Percentiles rank a stretch among this genome's conserved stretches.
These are phyloP conservation scores for Pythium rishiriense DNA, from an alignment of 352 stramenopile species.

Conservation along the genomic window DNA sequence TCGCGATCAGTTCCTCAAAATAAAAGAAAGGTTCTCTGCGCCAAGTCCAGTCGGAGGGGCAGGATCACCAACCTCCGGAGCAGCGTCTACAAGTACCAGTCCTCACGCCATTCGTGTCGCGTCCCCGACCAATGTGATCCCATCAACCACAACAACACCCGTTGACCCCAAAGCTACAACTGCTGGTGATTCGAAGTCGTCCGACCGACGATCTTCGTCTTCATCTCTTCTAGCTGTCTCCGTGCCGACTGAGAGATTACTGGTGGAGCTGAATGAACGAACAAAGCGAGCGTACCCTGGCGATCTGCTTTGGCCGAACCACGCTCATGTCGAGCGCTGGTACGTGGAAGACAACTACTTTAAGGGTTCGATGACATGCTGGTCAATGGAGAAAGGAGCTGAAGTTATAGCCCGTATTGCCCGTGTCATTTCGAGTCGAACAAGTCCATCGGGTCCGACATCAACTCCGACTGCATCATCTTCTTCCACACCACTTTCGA, in stretches of 20 bases:
- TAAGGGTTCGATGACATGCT: conserved; percentile 73
- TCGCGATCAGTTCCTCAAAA: conserved; percentile 80
- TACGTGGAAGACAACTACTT: conserved; percentile 73
- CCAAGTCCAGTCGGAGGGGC: conserved; percentile 29
- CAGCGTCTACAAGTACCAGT: conserved; percentile 6
- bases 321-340: conserved; percentile 65
- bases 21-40: conserved; percentile 73
- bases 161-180: too few species aligned
- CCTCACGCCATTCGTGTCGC: not conserved
- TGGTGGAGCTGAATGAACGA: conserved; percentile 32
- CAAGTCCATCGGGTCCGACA: not conserved
- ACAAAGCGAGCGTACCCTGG: conserved; percentile 25
- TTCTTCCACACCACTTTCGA: not conserved
- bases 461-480: not conserved
- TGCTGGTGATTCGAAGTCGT: not conserved
- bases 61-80: conserved; percentile 4
- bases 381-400: conserved; percentile 69
- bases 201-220: conserved; percentile 11
- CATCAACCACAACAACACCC: not conserved
- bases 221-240: conserved; percentile 1
- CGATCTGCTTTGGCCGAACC: conserved; percentile 41
- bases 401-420: conserved; percentile 63
- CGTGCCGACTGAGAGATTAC: conserved; percentile 23
- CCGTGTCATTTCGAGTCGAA: conserved; percentile 34
- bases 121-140: not conserved